Conservation (phyloP, 192 early-diverging fungal genomes). For the Gryganskiella cystojenkinii region DNA sequence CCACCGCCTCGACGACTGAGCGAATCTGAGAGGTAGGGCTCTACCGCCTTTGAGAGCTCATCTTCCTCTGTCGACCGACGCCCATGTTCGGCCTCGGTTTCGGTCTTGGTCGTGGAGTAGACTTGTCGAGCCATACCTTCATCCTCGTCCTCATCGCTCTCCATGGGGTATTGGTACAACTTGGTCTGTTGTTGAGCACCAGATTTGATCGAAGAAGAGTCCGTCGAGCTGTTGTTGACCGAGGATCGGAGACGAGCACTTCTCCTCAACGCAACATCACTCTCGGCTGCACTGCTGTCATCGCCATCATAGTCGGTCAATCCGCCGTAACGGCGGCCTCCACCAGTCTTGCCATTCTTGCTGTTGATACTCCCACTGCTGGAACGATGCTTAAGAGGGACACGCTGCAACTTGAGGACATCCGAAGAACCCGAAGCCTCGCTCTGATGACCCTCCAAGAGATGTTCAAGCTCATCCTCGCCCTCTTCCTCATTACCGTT, state of each 20-base stretch:
- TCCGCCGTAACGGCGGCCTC: not conserved
- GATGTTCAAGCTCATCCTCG: not conserved
- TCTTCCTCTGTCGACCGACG: slow-evolving; percentile 49
- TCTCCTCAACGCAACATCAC: slow-evolving; percentile 18
- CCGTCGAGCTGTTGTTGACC: not conserved
- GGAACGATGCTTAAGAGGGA: slow-evolving; percentile 17
- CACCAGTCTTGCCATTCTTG: slow-evolving; percentile 17
- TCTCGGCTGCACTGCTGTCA: slow-evolving; percentile 42
- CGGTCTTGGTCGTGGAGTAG: slow-evolving; percentile 29
- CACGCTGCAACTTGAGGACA: slow-evolving; percentile 23
- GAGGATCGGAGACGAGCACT: slow-evolving; percentile 13
- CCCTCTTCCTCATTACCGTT: slow-evolving; percentile 53
- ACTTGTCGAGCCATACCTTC: not conserved
- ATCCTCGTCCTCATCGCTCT: slow-evolving; percentile 9
- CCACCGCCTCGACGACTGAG: slow-evolving; percentile 41
- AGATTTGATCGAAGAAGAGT: not conserved
- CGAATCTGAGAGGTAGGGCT: slow-evolving; percentile 49
- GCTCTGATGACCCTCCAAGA: not conserved
- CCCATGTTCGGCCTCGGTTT: slow-evolving; percentile 48
- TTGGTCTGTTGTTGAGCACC: no score
- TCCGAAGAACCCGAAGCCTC: not conserved
- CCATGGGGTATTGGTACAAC: not conserved
- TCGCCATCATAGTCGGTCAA: slow-evolving; percentile 42
- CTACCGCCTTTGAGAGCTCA: slow-evolving; percentile 41
- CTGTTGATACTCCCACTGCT: slow-evolving; percentile 11